phyloP scores from a whole-genome alignment of 371 early-diverging fungal species.

The Paramicrosporidium saccamoebae region DNA sequence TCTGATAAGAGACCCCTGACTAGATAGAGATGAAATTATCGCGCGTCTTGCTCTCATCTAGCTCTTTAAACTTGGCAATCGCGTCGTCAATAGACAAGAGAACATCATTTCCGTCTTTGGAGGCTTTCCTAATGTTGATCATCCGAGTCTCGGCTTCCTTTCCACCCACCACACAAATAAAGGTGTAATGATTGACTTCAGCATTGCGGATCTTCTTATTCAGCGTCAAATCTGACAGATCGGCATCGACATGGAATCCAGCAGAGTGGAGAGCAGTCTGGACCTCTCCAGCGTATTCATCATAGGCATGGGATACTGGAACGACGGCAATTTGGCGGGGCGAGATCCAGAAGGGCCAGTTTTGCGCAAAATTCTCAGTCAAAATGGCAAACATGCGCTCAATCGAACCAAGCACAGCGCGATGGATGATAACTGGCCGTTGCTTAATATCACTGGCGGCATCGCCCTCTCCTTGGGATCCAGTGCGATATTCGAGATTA shows the following conservation, averaged over 20 bases:
- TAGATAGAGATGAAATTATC: too few relatives aligned
- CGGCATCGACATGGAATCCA: conserved; percentile 58
- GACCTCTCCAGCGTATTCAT: conserved; percentile 26
- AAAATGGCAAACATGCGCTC: conserved; percentile 94
- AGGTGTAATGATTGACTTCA: too few relatives aligned
- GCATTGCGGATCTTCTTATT: conserved; percentile 85
- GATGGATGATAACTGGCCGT: conserved; percentile 94
- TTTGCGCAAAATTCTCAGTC: conserved; percentile 77
- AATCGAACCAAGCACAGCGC: conserved; percentile 92
- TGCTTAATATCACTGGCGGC: conserved; percentile 9
- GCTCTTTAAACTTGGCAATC: too few relatives aligned
- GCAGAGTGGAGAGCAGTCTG: conserved; percentile 16
- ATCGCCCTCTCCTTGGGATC: too few relatives aligned
- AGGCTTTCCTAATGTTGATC: too few relatives aligned
- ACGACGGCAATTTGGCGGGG: conserved; percentile 81
- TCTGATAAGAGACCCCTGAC: too few relatives aligned
- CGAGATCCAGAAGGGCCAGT: conserved; percentile 95
- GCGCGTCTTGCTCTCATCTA: too few relatives aligned
- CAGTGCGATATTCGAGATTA: conserved; percentile 53
- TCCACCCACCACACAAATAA: too few relatives aligned
- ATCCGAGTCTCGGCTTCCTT: too few relatives aligned
- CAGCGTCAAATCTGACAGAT: conserved; percentile 47
- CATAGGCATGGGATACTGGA: conserved; percentile 26
- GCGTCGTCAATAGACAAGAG: too few relatives aligned
- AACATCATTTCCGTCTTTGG: too few relatives aligned